Evolutionary conservation across 2,329 filamentous ascomycete genomes (phyloP), one percentile per base, ranked within the genome.

Genomic region (Fusarium sarcochroum): DNA sequence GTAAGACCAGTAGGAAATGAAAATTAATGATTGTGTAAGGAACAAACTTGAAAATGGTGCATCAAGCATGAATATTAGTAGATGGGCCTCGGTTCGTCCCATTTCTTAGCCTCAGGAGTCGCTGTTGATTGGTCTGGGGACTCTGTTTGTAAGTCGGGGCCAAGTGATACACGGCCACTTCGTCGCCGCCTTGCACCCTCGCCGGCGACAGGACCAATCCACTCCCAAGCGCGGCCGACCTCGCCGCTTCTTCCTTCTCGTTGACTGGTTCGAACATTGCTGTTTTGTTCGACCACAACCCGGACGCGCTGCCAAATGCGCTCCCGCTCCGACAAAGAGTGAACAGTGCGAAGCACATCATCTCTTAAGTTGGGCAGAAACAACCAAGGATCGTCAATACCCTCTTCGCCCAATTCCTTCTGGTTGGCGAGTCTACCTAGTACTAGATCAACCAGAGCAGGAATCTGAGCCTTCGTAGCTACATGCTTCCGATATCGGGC

Each of bases 281-380:
- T 92, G 78, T 99, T 99, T 79, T 90, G 90, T 80, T 99, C 96
- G 1, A 99, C 94, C 52, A 98, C 91, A 51, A 85, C 88, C 70
- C 89, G 87, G 20, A 99, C 96, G 49, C 89, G 89, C 68, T 89
- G 86, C 96, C 97, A 99, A 50, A 99, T 84, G 57, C 89, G 87
- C 76, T 96, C 91, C 37, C 96, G 87, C 72, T 94, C 88, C 10
- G 86, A 85, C 20, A 94, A 85, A 5, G 88, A 91, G 77, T 98
- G 93, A 64, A 97, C 90, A 27, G 91, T 88, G 20, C 95, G 86
- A 38, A 99, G 84, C 5, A 99, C 91, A 75, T 98, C 95, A 75
- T 99, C 96, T 62, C 96, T 87, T 54, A 99, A 83, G 76, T 98
- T 96, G 1, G 93, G 93, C 72, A 98, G 87, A 75, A 93, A 93